These are phyloP conservation scores for Discostella stelligeroides DNA, from an alignment of 108 stramenopile genomes.

Conservation along the genomic window DNA sequence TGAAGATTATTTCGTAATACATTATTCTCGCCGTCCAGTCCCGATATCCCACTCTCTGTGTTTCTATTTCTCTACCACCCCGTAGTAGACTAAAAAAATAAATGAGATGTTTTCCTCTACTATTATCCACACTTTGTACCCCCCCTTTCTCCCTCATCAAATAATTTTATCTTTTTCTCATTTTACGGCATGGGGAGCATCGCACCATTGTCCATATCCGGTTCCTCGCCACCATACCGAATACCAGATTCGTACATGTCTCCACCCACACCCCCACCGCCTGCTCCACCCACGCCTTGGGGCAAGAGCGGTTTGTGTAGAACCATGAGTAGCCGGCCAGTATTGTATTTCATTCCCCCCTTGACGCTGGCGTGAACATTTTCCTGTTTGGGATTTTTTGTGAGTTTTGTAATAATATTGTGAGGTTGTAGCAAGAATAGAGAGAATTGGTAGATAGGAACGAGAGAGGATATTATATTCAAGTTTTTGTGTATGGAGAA, in stretches of 20 bases:
- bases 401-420: not conserved
- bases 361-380: constrained; percentile 82
- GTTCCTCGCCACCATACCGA: constrained; percentile 43
- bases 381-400: constrained; percentile 24
- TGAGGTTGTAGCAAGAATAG: constrained; percentile 5
- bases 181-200: constrained; percentile 48
- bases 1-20: too few species aligned
- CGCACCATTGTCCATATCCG: constrained; percentile 32
- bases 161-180: not conserved
- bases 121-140: not conserved
- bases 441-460: not conserved
- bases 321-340: constrained; percentile 86
- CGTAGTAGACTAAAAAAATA: too few species aligned
- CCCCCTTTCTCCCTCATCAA: not conserved
- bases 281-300: too few species aligned
- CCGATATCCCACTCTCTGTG: too few species aligned
- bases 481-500: too few species aligned
- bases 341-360: constrained; percentile 90
- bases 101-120: too few species aligned
- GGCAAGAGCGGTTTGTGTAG: constrained; percentile 69
- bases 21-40: too few species aligned
- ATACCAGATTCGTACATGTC: constrained; percentile 28
- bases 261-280: too few species aligned
- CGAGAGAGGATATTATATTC: not conserved
- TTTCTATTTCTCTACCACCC: too few species aligned